A percentile compares a stretch with the other conserved stretches of the same genome.
phyloP scores from a whole-genome alignment of 1,284 basidiomycete genomes.

The Termitomyces sp. region DNA sequence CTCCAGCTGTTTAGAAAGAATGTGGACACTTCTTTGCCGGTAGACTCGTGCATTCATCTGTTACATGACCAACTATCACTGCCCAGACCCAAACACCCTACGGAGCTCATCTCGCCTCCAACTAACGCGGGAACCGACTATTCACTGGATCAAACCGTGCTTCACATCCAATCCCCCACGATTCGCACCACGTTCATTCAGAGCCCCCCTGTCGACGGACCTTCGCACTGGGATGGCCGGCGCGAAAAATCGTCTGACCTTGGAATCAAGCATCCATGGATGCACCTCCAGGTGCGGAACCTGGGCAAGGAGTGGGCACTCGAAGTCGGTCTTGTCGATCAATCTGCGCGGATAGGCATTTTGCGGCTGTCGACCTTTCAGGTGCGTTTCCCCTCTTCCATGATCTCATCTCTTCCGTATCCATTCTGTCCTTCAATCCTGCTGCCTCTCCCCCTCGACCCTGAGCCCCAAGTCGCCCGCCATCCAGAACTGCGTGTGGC shows the following conservation, averaged over 20 bases:
- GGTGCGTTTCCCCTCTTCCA: constrained; percentile 37
- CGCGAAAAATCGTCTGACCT: constrained; percentile 31
- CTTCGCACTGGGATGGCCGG: background rate
- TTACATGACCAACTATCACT: constrained; percentile 55
- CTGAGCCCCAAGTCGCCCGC: background rate
- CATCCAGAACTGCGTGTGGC: background rate
- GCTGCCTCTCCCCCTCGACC: background rate
- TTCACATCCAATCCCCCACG: constrained; percentile 82
- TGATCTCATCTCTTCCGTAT: constrained; percentile 12
- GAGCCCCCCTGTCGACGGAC: constrained; percentile 40
- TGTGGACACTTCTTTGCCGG: constrained; percentile 47
- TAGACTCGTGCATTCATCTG: constrained; percentile 63
- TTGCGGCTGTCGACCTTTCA: constrained; percentile 79
- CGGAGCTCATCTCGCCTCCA: constrained; percentile 37
- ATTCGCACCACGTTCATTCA: constrained; percentile 66
- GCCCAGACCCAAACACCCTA: constrained; percentile 45
- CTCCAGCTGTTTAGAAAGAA: constrained; percentile 53
- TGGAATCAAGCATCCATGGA: constrained; percentile 68
- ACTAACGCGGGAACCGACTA: constrained; percentile 31
- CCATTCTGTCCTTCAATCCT: background rate
- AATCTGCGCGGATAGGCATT: constrained; percentile 50
- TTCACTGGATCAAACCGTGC: constrained; percentile 58
- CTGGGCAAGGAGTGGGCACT: constrained; percentile 68
- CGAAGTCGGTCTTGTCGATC: constrained; percentile 74
- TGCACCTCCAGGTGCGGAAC: constrained; percentile 71